phyloP scores from a whole-genome alignment of 768 basidiomycete species.

The Crepidotus variabilis region DNA sequence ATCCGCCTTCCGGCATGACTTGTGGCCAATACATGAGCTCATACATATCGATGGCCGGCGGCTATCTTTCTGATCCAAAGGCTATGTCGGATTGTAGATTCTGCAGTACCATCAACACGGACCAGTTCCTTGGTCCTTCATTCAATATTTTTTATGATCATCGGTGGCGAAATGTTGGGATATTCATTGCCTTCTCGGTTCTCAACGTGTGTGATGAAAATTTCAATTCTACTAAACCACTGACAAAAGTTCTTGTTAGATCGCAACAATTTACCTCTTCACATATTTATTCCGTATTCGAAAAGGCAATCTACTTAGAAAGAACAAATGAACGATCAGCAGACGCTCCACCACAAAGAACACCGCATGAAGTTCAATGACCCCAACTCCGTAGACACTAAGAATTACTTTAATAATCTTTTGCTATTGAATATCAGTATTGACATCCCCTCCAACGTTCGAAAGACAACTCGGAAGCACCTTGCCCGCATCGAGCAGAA shows the following conservation, averaged over 20 bases:
- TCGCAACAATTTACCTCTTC: background rate
- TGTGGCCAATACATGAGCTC: slow-evolving; percentile 49
- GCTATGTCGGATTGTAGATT: slow-evolving; percentile 52
- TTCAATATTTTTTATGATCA: slow-evolving; percentile 58
- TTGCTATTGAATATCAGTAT: too few species aligned
- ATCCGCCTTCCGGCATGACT: slow-evolving; percentile 48
- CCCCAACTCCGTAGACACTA: too few species aligned
- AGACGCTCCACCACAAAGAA: too few species aligned
- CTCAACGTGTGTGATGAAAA: slow-evolving; percentile 41
- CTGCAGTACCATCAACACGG: slow-evolving; percentile 57
- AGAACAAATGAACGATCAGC: background rate
- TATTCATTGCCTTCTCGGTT: slow-evolving; percentile 42
- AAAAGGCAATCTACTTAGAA: background rate
- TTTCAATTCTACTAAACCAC: background rate
- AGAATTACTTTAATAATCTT: too few species aligned
- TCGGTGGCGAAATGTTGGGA: slow-evolving; percentile 52
- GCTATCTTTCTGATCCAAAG: slow-evolving; percentile 53
- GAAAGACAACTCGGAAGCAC: too few species aligned
- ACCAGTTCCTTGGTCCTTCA: slow-evolving; percentile 45
- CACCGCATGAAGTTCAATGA: too few species aligned
- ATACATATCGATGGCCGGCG: slow-evolving; percentile 48
- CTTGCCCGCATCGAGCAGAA: too few species aligned
- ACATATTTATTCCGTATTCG: slow-evolving; percentile 5
- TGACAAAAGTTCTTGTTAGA: background rate
- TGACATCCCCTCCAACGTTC: too few species aligned